Evolutionary conservation across 129 eudicot genomes (phyloP), one percentile per base, ranked within the genome.

Genomic region (Cynara cardunculus): DNA sequence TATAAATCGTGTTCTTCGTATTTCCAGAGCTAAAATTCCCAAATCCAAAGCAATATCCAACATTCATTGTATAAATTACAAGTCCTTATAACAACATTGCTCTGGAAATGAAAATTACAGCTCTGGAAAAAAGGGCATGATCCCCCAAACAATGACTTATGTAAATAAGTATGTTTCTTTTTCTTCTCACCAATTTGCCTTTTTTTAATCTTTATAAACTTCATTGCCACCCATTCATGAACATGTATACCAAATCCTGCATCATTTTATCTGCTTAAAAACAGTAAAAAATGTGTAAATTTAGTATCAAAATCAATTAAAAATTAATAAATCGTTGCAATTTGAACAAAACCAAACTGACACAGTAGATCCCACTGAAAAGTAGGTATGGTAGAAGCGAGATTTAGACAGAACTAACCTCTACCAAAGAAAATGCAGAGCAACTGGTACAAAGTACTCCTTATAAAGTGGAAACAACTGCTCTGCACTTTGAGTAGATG

Each of bases 211-310:
- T 68, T 76, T 69, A 65, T 73, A 25, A 69, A 69, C 82, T 78
- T 78, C 69, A 78, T 26, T 78, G 46, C 18, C 84, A 74, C 27
- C 80, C 73, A 80, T 77, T 68, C 78, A 73, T 84, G 69, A 84
- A 70, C 79, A 84, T 80, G 64, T 49, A 61, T 70, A 74, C 75
- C 84, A 87, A 77, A 84, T 78, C 85, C 78, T 61, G 35, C 71
- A 34, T 76, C 72, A 41, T 80, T 78, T 84, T 44, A 68, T 74
- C 88, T 87, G 79, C 28, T 11, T 26, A 81, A 67, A 68, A 62
- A 67, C 16, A 35, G 71, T 53, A 71, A 65, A 65, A 71, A 39
- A 41, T 27, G 19, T 8, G 6, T 12, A 9, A 39, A 65, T 74
- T 70, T 61, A 62, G 21, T 21, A 34, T 34, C 24, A 24, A 56